Base-by-base conservation (phyloP, 1,284 basidiomycete genomes). In the Fomitopsis pinicola region DNA sequence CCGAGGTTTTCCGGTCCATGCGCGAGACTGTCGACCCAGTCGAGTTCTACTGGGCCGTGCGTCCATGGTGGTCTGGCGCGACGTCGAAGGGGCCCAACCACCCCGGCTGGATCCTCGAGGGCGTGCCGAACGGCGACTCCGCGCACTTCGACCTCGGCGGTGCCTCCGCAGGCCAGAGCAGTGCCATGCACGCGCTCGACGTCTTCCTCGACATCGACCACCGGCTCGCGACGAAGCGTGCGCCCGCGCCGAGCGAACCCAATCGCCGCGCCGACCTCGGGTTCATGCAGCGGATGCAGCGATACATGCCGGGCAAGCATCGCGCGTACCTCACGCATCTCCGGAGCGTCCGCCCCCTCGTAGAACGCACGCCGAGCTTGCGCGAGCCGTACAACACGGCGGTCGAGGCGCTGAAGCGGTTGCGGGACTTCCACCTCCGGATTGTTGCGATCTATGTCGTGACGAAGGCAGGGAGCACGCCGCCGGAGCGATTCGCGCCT, bases 1-100 rank as follows among this genome's bases (percentile, higher is more conserved):
- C 82, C 52, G 81, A 83, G 33, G 78, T 90, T 63, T 85, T 94
- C 63, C 78, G 86, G 64, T 85, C 84, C 42, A 85, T 96, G 62
- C 87, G 89, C 58, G 82, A 85, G 6, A 79, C 80, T 28, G 92
- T 95, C 71, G 91, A 95, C 68, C 97, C 97, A 5, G 86, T 89
- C 64, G 82, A 87, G 61, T 98, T 99, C 76, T 97, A 97, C 76
- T 94, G 91, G 84, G 80, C 88, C 57, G 88, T 95, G 65, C 87
- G 97, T 53, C 95, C 95, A 0, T 99, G 97, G 97, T 97, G 88
- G 77, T 86, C 88, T 48, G 97, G 95, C 19, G 92, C 92, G 65
- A 86, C 88, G 63, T 82, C 85, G 15, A 82, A 80, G 60, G 84
- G 84, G 0, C 76, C 83, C 8, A 59, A 59, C 4, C 62, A 63